Evolutionary conservation across 2,329 filamentous ascomycete species (phyloP).

Genomic region (Parafenestella ontariensis): DNA sequence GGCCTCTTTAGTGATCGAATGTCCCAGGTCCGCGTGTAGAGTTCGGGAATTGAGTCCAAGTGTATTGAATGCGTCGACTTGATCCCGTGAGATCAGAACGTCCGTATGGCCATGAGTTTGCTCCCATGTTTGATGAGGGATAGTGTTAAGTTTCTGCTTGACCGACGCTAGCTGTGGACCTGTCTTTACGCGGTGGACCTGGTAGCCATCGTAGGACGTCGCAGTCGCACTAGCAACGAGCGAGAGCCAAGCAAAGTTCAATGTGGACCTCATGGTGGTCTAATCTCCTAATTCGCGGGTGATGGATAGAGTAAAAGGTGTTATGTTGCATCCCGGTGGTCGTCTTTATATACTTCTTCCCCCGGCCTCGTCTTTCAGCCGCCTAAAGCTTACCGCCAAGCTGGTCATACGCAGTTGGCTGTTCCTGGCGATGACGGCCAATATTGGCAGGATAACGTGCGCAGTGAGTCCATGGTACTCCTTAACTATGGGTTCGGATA

Average conservation of each 20-base stretch:
- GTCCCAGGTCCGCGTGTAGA: constrained; percentile 55
- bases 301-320: not conserved
- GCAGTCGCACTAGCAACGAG: constrained; percentile 22
- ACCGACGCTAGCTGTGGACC: constrained; percentile 42
- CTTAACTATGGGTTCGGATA: constrained; percentile 6
- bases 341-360: constrained; percentile 7
- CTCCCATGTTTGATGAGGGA: constrained; percentile 50
- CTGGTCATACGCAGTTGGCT: constrained; percentile 2
- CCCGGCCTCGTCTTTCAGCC: not conserved
- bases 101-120: constrained; percentile 48
- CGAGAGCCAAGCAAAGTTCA: constrained; percentile 21
- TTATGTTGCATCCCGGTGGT: not conserved
- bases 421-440: constrained; percentile 4
- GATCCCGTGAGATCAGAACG: constrained; percentile 51
- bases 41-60: constrained; percentile 44
- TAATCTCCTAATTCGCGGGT: not conserved
- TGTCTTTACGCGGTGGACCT: constrained; percentile 50
- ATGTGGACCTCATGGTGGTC: constrained; percentile 21
- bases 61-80: constrained; percentile 50
- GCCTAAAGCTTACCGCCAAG: not conserved
- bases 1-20: constrained; percentile 52
- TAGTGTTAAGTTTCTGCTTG: constrained; percentile 42
- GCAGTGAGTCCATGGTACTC: constrained; percentile 8
- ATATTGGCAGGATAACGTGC: constrained; percentile 10
- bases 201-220: constrained; percentile 50